Evolutionary conservation across 495 filamentous ascomycete species (phyloP), one percentile per base, ranked within the genome.

Genomic region (Tuber melanosporum): DNA sequence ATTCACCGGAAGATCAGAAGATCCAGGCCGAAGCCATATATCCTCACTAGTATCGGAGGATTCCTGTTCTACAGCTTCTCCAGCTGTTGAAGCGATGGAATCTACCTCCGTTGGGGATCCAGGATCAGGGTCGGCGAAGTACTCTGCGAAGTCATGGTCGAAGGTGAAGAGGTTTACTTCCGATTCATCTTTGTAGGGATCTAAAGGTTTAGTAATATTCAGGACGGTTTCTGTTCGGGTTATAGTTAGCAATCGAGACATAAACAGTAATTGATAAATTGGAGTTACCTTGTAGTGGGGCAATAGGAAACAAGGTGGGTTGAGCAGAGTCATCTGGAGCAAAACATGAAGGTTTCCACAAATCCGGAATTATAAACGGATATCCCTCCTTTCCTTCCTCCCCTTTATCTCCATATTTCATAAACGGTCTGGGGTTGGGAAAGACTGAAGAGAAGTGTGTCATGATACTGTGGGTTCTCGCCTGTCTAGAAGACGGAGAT

Each of bases 311-410:
- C n/a, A 83, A 76, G 22, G 76, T 73, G n/a, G 74, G 78, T 41
- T 79, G 69, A 8, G 32, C 39, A 22, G 82, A 75, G 17, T 76
- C 74, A 39, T 79, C 78, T 9, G 71, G 73, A 4, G 78, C 71
- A 14, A 90, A 86, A 46, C 81, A 83, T 8, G 88, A 90, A 17
- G 86, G 83, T 71, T 85, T 86, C 88, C 88, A 91, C 62, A 93
- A 87, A 78, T 91, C 89, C 39, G 91, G 91, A 73, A 93, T 90
- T 19, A 89, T 89, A 82, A 95, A 95, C 2, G 92, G 89, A 80
- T 92, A 85, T 19, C 87, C 86, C 3, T 78, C 75, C 57, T 66
- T 36, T 66, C 14, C 57, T 66, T 66, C 57, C 57, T 66, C 57
- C 26, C 14, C 3, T 19, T 19, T 66, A 26, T 26, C 15, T 36